A percentile compares a stretch with the other conserved stretches of the same genome.
Evolutionary conservation across 768 basidiomycete species (phyloP).

Genomic region (Boletus coccyginus): DNA sequence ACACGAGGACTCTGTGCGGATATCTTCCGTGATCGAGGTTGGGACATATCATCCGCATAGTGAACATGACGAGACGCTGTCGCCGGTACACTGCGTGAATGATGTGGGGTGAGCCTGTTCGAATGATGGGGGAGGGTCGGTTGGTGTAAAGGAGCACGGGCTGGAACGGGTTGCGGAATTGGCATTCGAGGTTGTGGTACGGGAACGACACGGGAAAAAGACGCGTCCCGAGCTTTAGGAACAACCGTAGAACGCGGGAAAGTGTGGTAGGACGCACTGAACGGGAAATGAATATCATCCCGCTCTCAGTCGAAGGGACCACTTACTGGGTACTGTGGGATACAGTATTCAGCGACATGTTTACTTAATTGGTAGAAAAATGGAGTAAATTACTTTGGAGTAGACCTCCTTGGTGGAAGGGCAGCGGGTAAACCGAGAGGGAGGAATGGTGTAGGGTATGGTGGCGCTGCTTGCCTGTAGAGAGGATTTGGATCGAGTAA

Average conservation of each 20-base stretch:
- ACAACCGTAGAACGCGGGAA: conserved; percentile 23
- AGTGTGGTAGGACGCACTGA: conserved; percentile 25
- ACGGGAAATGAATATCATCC: conserved; percentile 11
- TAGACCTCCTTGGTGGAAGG: conserved; percentile 14
- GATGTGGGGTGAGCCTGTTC: background rate
- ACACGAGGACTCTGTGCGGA: conserved; percentile 6
- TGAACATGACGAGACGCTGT: conserved; percentile 25
- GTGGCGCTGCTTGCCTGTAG: conserved; percentile 15
- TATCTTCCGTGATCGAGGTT: conserved; percentile 8
- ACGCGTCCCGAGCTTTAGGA: background rate
- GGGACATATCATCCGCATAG: conserved; percentile 16
- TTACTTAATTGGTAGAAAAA: background rate
- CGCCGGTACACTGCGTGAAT: conserved; percentile 13
- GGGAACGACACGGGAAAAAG: background rate
- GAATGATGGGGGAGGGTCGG: background rate
- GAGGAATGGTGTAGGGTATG: conserved; percentile 16
- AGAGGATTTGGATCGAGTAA: background rate
- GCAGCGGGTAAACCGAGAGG: conserved; percentile 19
- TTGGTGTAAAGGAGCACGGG: conserved; percentile 2
- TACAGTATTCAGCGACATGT: conserved; percentile 1
- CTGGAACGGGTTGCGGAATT: conserved; percentile 3
- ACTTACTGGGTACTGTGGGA: conserved; percentile 27
- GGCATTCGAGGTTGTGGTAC: conserved; percentile 4
- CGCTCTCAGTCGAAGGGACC: conserved; percentile 4
- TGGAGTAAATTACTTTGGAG: conserved; percentile 20